phyloP scores from a whole-genome alignment of 78 protist species.

The Pelomyxa schiedti region DNA sequence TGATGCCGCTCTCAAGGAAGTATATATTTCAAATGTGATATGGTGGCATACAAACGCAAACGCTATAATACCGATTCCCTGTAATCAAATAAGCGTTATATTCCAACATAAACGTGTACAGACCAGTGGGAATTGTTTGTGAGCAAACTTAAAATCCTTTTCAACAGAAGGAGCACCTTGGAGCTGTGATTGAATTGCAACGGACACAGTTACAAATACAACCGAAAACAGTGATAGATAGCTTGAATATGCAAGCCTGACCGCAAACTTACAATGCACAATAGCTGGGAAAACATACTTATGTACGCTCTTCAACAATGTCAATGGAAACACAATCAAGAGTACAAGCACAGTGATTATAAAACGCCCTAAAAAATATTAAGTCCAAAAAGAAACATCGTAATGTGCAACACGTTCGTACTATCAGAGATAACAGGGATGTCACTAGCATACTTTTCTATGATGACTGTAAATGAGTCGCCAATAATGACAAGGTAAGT shows the following conservation, averaged over 20 bases:
- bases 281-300: too few relatives aligned
- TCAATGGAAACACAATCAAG: background rate
- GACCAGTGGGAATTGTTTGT: background rate
- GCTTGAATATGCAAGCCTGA: background rate
- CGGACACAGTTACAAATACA: background rate
- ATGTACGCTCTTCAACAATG: background rate
- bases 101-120: too few relatives aligned
- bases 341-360: background rate
- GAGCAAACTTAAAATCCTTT: background rate
- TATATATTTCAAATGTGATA: background rate
- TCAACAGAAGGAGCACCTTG: background rate
- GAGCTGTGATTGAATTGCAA: background rate
- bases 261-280: too few relatives aligned
- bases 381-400: background rate
- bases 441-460: background rate
- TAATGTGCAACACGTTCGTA: background rate
- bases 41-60: constrained; percentile 13
- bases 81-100: too few relatives aligned
- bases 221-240: background rate
- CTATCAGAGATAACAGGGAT: background rate
- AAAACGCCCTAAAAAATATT: background rate
- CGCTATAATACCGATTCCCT: background rate
- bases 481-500: constrained; percentile 2
- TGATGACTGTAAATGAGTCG: background rate
- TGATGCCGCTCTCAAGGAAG: background rate